These are phyloP conservation scores for Rhodamnia argentea DNA, from an alignment of 345 rosid genomes.

Conservation along the genomic window DNA sequence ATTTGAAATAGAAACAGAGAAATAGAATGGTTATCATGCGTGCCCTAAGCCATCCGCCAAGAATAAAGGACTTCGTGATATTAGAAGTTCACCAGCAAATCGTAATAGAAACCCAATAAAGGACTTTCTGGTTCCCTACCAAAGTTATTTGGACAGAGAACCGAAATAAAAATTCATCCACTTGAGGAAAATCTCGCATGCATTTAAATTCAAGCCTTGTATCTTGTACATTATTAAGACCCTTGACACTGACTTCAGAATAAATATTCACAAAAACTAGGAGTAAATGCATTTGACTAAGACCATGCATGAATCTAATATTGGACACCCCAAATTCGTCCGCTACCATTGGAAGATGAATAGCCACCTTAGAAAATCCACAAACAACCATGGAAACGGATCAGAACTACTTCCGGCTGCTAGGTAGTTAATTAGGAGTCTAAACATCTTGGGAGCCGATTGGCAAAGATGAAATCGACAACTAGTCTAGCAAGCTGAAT, in stretches of 20 bases:
- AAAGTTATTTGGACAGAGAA: neutral
- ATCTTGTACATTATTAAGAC: neutral
- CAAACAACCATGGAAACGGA: neutral
- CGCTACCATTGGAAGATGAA: neutral
- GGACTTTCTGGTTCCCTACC: neutral
- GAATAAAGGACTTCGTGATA: neutral
- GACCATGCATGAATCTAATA: neutral
- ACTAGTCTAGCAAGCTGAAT: too few species aligned
- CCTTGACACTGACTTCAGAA: neutral
- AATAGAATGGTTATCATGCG: too few species aligned
- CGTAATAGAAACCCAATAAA: neutral
- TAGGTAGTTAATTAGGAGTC: neutral
- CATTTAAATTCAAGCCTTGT: neutral
- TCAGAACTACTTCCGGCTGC: neutral
- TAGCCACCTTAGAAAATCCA: neutral
- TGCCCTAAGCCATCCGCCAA: neutral
- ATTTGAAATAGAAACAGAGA: too few species aligned
- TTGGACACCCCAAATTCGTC: neutral
- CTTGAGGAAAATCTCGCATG: neutral
- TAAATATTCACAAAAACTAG: neutral
- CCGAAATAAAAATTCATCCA: neutral
- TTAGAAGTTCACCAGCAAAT: neutral
- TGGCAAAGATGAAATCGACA: too few species aligned
- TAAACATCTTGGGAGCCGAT: too few species aligned
- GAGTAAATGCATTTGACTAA: neutral